Conservation (phyloP, 805 yeast genomes). For the Candida piceae region DNA sequence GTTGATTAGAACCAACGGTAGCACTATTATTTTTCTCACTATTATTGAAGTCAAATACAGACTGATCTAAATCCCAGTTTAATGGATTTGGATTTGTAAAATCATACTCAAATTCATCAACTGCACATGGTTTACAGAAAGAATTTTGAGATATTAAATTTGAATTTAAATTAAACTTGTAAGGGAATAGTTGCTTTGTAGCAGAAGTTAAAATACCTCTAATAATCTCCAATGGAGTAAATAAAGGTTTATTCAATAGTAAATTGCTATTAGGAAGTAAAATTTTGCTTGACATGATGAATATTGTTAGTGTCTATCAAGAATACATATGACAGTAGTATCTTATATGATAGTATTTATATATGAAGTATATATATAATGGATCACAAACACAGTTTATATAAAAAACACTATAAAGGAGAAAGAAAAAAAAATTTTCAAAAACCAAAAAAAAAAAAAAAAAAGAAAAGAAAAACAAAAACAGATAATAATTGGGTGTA, state of each 20-base stretch:
- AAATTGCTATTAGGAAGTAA: constrained; percentile 5
- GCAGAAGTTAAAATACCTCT: not conserved
- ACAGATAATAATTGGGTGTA: not conserved
- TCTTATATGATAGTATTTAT: too few relatives aligned
- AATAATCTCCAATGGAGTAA: constrained; percentile 1
- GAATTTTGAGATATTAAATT: constrained; percentile 1
- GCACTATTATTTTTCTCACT: too few relatives aligned
- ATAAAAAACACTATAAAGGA: too few relatives aligned
- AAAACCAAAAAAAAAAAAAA: constrained; percentile 1
- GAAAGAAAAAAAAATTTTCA: constrained; percentile 5
- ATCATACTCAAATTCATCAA: constrained; percentile 28
- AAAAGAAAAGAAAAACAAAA: not conserved
- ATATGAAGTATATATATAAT: too few relatives aligned
- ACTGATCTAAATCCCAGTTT: constrained; percentile 26
- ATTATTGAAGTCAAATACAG: constrained; percentile 3
- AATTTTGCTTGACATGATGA: constrained; percentile 2
- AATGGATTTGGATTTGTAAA: constrained; percentile 25
- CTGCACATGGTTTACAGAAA: constrained; percentile 24
- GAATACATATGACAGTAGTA: too few relatives aligned
- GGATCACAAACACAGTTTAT: too few relatives aligned
- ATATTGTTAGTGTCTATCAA: too few relatives aligned
- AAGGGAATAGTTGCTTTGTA: not conserved
- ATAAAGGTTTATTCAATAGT: not conserved
- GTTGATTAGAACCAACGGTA: not conserved
- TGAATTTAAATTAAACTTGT: not conserved